Evolutionary conservation across 148 eudicot species (phyloP).

Genomic region (Cornus controversa): DNA sequence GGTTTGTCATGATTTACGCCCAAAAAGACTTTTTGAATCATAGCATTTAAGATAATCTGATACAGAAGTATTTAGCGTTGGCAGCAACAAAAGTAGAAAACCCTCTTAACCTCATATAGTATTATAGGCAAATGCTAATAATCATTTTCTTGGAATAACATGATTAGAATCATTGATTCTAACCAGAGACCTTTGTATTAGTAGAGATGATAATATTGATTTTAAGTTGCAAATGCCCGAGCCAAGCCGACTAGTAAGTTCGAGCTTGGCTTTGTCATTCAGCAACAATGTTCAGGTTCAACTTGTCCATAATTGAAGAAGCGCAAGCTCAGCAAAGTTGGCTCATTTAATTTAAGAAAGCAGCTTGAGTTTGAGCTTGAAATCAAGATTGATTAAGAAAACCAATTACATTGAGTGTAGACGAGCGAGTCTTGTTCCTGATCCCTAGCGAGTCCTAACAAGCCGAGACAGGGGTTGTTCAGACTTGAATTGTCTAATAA

Average conservation of each 20-base stretch:
- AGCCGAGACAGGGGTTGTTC: no score
- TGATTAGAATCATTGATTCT: background rate
- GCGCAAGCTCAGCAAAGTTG: no score
- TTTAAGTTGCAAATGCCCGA: background rate
- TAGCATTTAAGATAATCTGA: background rate
- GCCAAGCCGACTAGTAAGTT: background rate
- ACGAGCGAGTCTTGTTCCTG: no score
- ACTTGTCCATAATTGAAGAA: no score
- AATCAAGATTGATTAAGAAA: no score
- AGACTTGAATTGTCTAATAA: no score
- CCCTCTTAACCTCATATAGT: conserved; percentile 2
- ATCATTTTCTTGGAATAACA: background rate
- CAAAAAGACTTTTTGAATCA: background rate
- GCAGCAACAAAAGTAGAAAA: conserved; percentile 1
- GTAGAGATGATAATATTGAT: no score
- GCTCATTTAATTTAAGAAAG: no score
- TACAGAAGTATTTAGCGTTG: background rate
- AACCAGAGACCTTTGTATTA: no score
- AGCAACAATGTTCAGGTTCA: background rate
- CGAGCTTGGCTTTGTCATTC: background rate
- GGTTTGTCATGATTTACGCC: background rate
- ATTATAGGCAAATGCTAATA: background rate
- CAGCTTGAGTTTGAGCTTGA: no score
- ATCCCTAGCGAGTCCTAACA: no score
- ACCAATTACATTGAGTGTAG: no score